Percentiles rank a stretch among this genome's conserved stretches.
These are phyloP conservation scores for Globisporangium irregulare DNA, from an alignment of 352 stramenopile species.

Conservation along the genomic window DNA sequence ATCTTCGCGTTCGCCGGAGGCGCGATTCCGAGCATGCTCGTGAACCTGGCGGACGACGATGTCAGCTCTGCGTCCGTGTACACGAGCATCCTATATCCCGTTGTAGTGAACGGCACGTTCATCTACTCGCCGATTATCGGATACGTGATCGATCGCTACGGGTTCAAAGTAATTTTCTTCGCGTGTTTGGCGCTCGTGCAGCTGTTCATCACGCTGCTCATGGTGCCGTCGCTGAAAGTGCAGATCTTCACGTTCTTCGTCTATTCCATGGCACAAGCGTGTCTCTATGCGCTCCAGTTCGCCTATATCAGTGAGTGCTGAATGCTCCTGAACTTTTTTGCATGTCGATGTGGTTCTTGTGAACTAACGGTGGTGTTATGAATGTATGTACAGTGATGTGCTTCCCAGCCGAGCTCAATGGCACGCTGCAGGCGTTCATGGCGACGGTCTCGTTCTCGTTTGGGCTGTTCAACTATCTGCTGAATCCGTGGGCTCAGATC, in stretches of 20 bases:
- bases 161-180: slow-evolving; percentile 76
- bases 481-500: slow-evolving; percentile 73
- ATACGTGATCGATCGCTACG: slow-evolving; percentile 74
- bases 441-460: slow-evolving; percentile 66
- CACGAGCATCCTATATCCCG: slow-evolving; percentile 67
- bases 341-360: not conserved
- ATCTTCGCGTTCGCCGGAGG: slow-evolving; percentile 78
- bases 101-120: slow-evolving; percentile 81
- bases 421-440: slow-evolving; percentile 76
- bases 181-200: slow-evolving; percentile 63
- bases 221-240: slow-evolving; percentile 54
- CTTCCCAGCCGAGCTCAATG: slow-evolving; percentile 71
- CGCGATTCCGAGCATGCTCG: slow-evolving; percentile 68
- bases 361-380: slow-evolving; percentile 5
- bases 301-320: slow-evolving; percentile 74
- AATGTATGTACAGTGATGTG: slow-evolving; percentile 59
- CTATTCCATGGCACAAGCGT: slow-evolving; percentile 73
- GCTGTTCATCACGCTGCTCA: slow-evolving; percentile 56
- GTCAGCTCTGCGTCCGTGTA: slow-evolving; percentile 35
- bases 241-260: slow-evolving; percentile 71
- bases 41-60: slow-evolving; percentile 34
- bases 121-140: slow-evolving; percentile 71
- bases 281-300: slow-evolving; percentile 79
- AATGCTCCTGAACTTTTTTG: not conserved
- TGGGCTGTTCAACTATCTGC: slow-evolving; percentile 65